Base-by-base conservation (phyloP, 2,329 filamentous ascomycete genomes). In the Neospermospora avenae region DNA sequence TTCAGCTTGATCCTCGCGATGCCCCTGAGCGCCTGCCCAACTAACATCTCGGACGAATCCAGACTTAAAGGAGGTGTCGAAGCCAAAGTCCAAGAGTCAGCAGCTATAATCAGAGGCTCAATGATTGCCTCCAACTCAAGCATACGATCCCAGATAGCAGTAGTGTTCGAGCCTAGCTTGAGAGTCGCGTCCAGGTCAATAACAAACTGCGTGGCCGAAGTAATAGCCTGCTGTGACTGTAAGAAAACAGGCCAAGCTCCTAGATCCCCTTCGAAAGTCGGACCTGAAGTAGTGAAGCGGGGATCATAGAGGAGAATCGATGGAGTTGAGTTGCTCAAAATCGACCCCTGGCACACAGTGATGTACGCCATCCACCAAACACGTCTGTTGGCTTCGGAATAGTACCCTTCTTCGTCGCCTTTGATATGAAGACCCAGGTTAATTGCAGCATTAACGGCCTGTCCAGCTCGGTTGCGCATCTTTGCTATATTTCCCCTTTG, bases 311-410 rank as follows among this genome's bases (percentile, higher is more conserved):
- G 68, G 1, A 77, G 71, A 57, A 81, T 77, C 7, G 76, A 74
- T 3, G 78, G 76, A 41, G 75, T 69, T 77, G 75, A 76, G 58
- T 78, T 80, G 70, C 77, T 80, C 22, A 82, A 78, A 56, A 82
- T 81, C 1, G 78, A 76, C 11, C 75, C 77, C 66, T 83, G 80
- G 44, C 78, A 80, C 4, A 77, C 76, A 60, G 75, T 78, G 16
- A 81, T 75, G 60, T 82, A 83, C 72, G 79, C 81, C 77, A 81
- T 81, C 80, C 80, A 82, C 80, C 80, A 82, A 5, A 76, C 73
- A 31, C 80, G 74, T 31, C 78, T 72, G 64, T 75, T 76, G 13
- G 77, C 77, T 64, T 82, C 80, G 0, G 76, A 70, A 61, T 73
- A 80, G 41, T 70, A 68, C 44, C 77, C 75, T 35, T 77, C 74